Evolutionary conservation across 371 early-diverging fungal genomes (phyloP).

Genomic region (Mucor velutinosus): DNA sequence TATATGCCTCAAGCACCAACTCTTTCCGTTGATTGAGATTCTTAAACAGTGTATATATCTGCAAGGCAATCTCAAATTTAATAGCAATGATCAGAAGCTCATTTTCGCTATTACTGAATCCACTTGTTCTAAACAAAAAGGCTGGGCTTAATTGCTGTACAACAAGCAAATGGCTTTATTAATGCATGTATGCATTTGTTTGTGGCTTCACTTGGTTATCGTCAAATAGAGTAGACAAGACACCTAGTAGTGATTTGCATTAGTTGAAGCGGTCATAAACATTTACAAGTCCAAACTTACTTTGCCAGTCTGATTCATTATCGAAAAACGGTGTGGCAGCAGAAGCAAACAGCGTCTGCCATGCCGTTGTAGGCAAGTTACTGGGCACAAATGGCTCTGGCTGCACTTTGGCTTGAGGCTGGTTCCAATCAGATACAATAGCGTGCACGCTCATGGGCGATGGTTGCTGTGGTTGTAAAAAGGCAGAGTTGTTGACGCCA

Average conservation of each 20-base stretch:
- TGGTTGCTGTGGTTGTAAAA: background rate
- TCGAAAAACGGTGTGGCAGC: slow-evolving; percentile 30
- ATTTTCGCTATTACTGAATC: no score
- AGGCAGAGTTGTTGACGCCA: background rate
- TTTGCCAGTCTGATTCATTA: slow-evolving; percentile 23
- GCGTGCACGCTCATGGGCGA: slow-evolving; percentile 36
- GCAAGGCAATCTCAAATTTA: no score
- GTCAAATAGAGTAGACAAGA: slow-evolving; percentile 20
- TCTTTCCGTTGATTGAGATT: no score
- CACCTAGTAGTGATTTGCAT: background rate
- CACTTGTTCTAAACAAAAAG: no score
- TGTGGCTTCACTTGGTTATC: slow-evolving; percentile 10
- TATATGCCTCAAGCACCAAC: no score
- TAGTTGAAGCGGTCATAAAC: background rate
- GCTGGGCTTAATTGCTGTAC: no score
- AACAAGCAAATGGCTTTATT: background rate
- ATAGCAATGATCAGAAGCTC: no score
- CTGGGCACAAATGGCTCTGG: slow-evolving; percentile 11
- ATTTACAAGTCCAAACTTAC: background rate
- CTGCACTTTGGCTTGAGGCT: background rate
- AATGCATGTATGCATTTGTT: background rate
- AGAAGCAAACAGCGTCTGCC: slow-evolving; percentile 29
- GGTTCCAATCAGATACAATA: slow-evolving; percentile 25
- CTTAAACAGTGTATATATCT: no score
- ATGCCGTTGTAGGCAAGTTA: slow-evolving; percentile 15